phyloP scores from a whole-genome alignment of 148 eudicot species.

The Salicornia ramosissima region DNA sequence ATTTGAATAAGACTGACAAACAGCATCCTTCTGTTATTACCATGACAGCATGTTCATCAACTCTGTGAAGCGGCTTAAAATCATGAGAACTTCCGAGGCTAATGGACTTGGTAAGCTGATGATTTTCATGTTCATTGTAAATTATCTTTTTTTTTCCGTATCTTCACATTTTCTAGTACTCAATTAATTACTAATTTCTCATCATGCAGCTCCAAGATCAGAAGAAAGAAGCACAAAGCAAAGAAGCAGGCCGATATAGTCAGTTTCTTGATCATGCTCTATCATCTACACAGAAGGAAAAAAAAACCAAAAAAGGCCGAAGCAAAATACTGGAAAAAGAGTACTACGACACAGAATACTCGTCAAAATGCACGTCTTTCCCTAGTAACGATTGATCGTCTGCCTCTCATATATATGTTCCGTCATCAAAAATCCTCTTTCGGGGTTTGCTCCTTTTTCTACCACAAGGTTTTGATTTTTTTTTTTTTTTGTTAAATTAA shows the following conservation, averaged over 20 bases:
- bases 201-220: conserved; percentile 45
- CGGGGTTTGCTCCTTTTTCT: conserved; percentile 22
- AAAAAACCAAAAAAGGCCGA: conserved; percentile 19
- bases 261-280: background rate
- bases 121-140: background rate
- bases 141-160: background rate
- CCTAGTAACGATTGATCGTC: conserved; percentile 25
- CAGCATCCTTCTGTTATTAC: background rate
- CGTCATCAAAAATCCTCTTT: conserved; percentile 24
- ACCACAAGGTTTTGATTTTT: conserved; percentile 25
- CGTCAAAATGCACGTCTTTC: conserved; percentile 1
- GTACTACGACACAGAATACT: conserved; percentile 14
- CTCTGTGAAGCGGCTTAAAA: conserved; percentile 78
- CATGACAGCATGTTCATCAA: conserved; percentile 66
- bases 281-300: conserved; percentile 4
- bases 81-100: conserved; percentile 87
- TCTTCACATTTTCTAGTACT: background rate
- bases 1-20: conserved; percentile 1
- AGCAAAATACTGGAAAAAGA: conserved; percentile 23
- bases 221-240: conserved; percentile 44
- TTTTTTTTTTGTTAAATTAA: background rate
- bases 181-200: background rate
- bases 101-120: conserved; percentile 67
- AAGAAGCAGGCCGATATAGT: conserved; percentile 36
- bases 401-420: conserved; percentile 10